These are phyloP conservation scores for Sphaerulina vaccinii DNA, from an alignment of 2,329 filamentous ascomycete species.

Conservation along the genomic window DNA sequence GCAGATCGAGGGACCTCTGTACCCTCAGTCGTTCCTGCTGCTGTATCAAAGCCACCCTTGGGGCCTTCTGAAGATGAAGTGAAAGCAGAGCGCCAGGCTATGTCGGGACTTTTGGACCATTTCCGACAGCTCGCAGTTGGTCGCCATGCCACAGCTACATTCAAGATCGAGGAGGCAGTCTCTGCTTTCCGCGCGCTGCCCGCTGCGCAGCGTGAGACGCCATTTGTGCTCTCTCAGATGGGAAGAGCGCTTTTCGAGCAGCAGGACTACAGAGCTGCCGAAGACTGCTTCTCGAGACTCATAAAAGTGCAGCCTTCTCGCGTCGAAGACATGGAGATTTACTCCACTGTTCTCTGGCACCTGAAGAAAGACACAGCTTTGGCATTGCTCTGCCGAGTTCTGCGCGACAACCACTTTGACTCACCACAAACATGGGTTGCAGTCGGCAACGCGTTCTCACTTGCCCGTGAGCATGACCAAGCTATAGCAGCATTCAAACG, in stretches of 20 bases:
- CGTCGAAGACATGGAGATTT: conserved; percentile 94
- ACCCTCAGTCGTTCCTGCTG: conserved; percentile 32
- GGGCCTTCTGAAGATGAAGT: conserved; percentile 16
- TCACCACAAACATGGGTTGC: conserved; percentile 96
- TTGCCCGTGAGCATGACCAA: conserved; percentile 89
- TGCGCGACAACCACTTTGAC: conserved; percentile 81
- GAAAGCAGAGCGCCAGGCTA: conserved; percentile 61
- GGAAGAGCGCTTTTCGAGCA: conserved; percentile 91
- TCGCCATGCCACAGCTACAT: conserved; percentile 75
- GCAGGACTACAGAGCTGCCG: conserved; percentile 79
- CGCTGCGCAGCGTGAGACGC: conserved; percentile 76
- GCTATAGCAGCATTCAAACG: conserved; percentile 92
- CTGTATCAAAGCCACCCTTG: conserved; percentile 26
- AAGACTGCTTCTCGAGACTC: conserved; percentile 79
- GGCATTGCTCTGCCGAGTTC: conserved; percentile 85
- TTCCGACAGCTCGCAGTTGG: conserved; percentile 79
- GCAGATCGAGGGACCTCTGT: conserved; percentile 50
- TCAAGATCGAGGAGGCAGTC: conserved; percentile 74
- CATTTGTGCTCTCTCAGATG: conserved; percentile 89
- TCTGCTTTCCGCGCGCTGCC: conserved; percentile 71
- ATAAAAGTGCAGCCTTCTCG: conserved; percentile 77
- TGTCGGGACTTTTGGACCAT: conserved; percentile 75
- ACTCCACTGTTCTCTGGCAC: conserved; percentile 99
- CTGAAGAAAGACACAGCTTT: conserved; percentile 88
- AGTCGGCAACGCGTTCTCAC: conserved; percentile 89